Conservation (phyloP, 2,329 filamentous ascomycete genomes). For the Verticillium nubilum region DNA sequence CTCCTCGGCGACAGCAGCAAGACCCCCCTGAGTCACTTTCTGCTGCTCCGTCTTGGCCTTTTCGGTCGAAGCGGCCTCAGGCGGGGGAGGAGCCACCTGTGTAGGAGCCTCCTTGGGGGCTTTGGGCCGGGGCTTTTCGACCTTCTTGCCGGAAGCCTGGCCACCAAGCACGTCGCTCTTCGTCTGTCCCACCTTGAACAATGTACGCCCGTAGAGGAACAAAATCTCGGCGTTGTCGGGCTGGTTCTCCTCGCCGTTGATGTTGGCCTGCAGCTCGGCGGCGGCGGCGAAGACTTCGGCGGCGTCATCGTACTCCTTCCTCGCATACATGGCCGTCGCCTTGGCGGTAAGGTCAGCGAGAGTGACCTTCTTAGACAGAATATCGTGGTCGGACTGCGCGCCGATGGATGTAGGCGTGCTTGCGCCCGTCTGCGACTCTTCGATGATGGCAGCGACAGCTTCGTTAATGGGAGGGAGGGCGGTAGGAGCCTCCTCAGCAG, state of each 20-base stretch:
- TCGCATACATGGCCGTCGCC: slow-evolving; percentile 78
- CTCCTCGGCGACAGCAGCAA: slow-evolving; percentile 36
- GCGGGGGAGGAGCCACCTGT: slow-evolving; percentile 2
- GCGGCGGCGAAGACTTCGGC: slow-evolving; percentile 85
- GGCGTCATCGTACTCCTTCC: slow-evolving; percentile 82
- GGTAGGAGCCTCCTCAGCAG: slow-evolving; percentile 10
- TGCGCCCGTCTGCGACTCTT: slow-evolving; percentile 1
- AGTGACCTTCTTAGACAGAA: slow-evolving; percentile 53
- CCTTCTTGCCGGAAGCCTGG: slow-evolving; percentile 56
- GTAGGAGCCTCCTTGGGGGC: slow-evolving; percentile 29
- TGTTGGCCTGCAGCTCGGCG: slow-evolving; percentile 79
- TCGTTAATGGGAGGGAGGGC: slow-evolving; percentile 8
- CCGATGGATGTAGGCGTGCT: slow-evolving; percentile 6
- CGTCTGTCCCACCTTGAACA: slow-evolving; percentile 89
- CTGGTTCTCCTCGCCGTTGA: slow-evolving; percentile 81
- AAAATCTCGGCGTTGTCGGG: slow-evolving; percentile 89
- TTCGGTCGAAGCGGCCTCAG: slow-evolving; percentile 26
- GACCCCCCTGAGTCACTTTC: slow-evolving; percentile 39
- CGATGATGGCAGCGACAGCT: neutral
- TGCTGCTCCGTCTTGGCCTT: slow-evolving; percentile 30
- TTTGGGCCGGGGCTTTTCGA: slow-evolving; percentile 23
- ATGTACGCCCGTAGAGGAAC: slow-evolving; percentile 86
- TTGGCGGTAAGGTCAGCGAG: slow-evolving; percentile 74
- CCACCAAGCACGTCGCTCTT: slow-evolving; percentile 93
- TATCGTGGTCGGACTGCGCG: slow-evolving; percentile 32